Evolutionary conservation across 345 rosid genomes (phyloP).

Genomic region (Clausena lansium): DNA sequence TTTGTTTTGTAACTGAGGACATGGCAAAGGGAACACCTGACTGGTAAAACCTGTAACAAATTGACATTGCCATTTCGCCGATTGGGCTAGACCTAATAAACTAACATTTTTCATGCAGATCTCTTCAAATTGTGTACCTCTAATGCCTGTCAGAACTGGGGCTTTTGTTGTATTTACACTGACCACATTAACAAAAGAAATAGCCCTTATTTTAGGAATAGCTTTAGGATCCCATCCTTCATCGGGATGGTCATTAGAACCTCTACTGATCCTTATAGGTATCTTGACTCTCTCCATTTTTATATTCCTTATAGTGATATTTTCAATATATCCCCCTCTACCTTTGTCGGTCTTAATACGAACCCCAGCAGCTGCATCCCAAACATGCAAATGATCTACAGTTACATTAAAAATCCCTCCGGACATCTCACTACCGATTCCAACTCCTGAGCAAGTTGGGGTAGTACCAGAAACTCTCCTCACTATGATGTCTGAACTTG

Average conservation of each 20-base stretch:
- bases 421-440: conserved; percentile 98
- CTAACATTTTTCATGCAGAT: conserved; percentile 80
- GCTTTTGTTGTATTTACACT: conserved; percentile 78
- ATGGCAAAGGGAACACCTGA: conserved; percentile 60
- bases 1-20: conserved; percentile 61
- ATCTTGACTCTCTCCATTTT: conserved; percentile 80
- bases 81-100: conserved; percentile 44
- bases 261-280: conserved; percentile 84
- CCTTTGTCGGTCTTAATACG: conserved; percentile 89
- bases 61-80: conserved; percentile 75
- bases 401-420: conserved; percentile 80
- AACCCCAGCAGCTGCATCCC: conserved; percentile 92
- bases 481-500: conserved; percentile 75
- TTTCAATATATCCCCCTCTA: conserved; percentile 83
- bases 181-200: conserved; percentile 56
- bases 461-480: conserved; percentile 89
- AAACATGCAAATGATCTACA: conserved; percentile 67
- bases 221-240: conserved; percentile 84
- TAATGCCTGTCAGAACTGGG: conserved; percentile 68
- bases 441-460: conserved; percentile 91
- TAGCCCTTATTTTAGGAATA: conserved; percentile 67
- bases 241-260: conserved; percentile 91
- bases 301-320: conserved; percentile 58
- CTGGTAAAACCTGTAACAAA: conserved; percentile 65
- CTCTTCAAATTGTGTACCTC: conserved; percentile 56